Percentiles rank a stretch among this genome's conserved stretches.
Conservation (phyloP, 176 grass and related monocot species). For the Dendrocalamus sinicus region DNA sequence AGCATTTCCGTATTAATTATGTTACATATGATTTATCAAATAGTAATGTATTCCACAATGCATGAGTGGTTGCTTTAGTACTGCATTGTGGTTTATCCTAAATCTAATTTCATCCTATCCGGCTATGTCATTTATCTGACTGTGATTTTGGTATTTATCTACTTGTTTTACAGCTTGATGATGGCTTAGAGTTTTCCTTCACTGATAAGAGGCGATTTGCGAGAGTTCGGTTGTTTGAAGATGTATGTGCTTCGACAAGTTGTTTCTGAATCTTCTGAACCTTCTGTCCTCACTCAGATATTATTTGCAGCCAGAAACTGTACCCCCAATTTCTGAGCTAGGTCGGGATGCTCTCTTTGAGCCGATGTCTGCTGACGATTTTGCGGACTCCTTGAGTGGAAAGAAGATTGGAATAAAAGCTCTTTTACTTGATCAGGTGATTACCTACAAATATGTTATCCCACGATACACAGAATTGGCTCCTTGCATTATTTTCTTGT, state of each 20-base stretch:
- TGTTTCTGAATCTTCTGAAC: not conserved
- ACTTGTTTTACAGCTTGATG: conserved; percentile 70
- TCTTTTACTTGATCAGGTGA: conserved; percentile 93
- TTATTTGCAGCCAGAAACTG: conserved; percentile 73
- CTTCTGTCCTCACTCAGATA: not conserved
- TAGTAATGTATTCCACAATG: too few species aligned
- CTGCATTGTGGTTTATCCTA: not conserved
- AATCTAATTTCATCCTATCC: not conserved
- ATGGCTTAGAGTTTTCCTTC: conserved; percentile 95
- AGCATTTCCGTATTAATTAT: too few species aligned
- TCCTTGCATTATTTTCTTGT: conserved; percentile 15
- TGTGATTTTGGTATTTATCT: not conserved
- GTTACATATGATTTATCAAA: too few species aligned
- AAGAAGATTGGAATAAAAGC: conserved; percentile 91
- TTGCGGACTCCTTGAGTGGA: conserved; percentile 58
- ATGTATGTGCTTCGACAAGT: conserved; percentile 55
- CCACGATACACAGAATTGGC: not conserved
- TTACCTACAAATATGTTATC: conserved; percentile 14
- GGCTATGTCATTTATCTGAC: not conserved
- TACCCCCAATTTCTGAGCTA: conserved; percentile 89
- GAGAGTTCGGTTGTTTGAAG: conserved; percentile 77
- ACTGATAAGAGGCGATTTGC: conserved; percentile 97
- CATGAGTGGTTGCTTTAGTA: not conserved
- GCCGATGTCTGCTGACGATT: conserved; percentile 63
- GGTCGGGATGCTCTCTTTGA: conserved; percentile 90